These are phyloP conservation scores for Agaricus subrufescens DNA, from an alignment of 768 basidiomycete species.

Conservation along the genomic window DNA sequence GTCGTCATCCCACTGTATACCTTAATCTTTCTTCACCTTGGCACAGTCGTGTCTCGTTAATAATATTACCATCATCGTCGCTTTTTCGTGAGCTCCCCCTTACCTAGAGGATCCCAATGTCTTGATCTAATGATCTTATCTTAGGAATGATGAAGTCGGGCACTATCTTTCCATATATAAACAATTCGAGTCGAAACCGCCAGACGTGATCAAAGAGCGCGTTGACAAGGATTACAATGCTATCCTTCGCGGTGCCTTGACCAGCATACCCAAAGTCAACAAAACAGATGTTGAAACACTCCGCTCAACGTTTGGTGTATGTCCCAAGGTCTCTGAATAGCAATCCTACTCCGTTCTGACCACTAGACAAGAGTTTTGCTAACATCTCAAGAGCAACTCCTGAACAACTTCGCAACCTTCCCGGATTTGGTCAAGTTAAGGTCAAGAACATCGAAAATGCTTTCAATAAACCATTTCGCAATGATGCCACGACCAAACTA, in stretches of 20 bases:
- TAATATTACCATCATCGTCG: constrained; percentile 86
- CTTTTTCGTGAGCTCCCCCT: constrained; percentile 58
- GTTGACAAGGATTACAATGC: constrained; percentile 85
- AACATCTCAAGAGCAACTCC: constrained; percentile 70
- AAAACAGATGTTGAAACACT: constrained; percentile 97
- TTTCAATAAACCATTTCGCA: constrained; percentile 84
- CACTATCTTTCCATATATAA: constrained; percentile 90
- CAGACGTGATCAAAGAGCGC: constrained; percentile 92
- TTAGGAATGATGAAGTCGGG: constrained; percentile 85
- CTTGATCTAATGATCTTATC: constrained; percentile 7
- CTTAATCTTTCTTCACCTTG: constrained; percentile 5
- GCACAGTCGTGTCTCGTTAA: constrained; percentile 80
- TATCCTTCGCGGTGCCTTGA: constrained; percentile 76
- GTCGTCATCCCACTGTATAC: background rate
- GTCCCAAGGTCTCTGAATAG: constrained; percentile 19
- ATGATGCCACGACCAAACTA: constrained; percentile 49
- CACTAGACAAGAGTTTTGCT: constrained; percentile 66
- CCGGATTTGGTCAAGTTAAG: constrained; percentile 93
- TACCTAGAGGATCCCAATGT: background rate
- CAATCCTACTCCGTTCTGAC: background rate
- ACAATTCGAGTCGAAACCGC: constrained; percentile 89
- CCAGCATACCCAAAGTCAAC: constrained; percentile 89
- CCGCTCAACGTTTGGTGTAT: constrained; percentile 85
- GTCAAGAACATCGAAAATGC: constrained; percentile 88
- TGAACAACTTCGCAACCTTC: constrained; percentile 75